Conservation (phyloP, 169 alveolate genomes). For the Cryptosporidium ubiquitum region DNA sequence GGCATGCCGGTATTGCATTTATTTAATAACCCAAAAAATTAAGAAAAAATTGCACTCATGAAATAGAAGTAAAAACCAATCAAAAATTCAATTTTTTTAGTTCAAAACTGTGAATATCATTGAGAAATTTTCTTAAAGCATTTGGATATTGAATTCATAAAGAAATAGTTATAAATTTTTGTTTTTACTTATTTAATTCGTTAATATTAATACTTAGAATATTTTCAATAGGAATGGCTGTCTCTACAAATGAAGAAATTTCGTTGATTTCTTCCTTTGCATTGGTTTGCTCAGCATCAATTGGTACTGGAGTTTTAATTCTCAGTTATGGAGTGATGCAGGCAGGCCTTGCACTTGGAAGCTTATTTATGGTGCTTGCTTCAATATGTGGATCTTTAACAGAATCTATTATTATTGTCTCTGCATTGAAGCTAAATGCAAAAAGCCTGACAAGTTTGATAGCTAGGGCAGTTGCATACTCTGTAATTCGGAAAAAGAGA, state of each 20-base stretch:
- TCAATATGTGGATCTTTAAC: slow-evolving; percentile 51
- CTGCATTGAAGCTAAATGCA: slow-evolving; percentile 58
- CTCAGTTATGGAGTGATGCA: slow-evolving; percentile 73
- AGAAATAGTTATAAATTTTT: background rate
- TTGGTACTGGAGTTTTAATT: slow-evolving; percentile 66
- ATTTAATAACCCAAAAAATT: background rate
- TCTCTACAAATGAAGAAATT: slow-evolving; percentile 31
- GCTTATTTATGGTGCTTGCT: slow-evolving; percentile 28
- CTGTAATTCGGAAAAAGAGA: slow-evolving; percentile 67
- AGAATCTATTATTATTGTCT: slow-evolving; percentile 34
- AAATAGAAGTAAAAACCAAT: background rate
- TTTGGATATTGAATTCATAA: background rate
- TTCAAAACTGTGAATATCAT: too few relatives aligned
- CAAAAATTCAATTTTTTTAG: too few relatives aligned
- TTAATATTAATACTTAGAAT: background rate
- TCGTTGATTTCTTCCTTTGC: slow-evolving; percentile 52
- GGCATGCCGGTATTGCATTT: slow-evolving; percentile 9
- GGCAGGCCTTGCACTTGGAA: slow-evolving; percentile 58
- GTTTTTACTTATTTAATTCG: background rate
- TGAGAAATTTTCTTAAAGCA: background rate
- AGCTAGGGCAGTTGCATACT: slow-evolving; percentile 54
- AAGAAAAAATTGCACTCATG: background rate
- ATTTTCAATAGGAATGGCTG: slow-evolving; percentile 10
- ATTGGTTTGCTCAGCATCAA: slow-evolving; percentile 44
- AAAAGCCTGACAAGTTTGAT: slow-evolving; percentile 35